Evolutionary conservation across 129 eudicot species (phyloP), one percentile per base, ranked within the genome.

Genomic region (Flaveria trinervia): DNA sequence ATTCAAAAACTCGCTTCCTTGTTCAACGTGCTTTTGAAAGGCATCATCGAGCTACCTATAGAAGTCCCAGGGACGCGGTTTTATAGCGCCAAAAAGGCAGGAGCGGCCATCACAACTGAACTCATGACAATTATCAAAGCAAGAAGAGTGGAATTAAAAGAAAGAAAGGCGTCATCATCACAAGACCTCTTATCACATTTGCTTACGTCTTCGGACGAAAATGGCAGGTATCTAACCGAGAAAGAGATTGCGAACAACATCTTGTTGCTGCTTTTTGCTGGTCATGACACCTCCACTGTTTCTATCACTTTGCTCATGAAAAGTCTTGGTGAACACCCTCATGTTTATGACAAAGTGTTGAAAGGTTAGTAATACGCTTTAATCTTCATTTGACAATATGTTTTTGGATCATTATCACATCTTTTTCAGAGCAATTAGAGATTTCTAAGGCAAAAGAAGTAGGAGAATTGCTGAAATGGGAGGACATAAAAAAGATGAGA

Each of bases 401-500:
- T 7, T 57, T 57, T 57, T 20, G 12, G 65, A 25, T 26, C 22
- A 4, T 52, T 25, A 62, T 60, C 16, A 4, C 1, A 1, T 12
- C 7, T 0, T 16, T 14, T 22, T 51, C 72, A 85, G 93, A 88
- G 56, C 88, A 83, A 67, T 55, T 60, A 45, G 90, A 86, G 22
- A 85, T 88, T 22, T 79, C 49, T 43, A 52, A 83, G 17, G 73
- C 77, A 0, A 87, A 84, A 60, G 80, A 22, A 71, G 51, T 7
- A 25, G 86, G 84, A 50, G 85, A 83, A 39, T 52, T 70, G 59
- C 67, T 85, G 17, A 46, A 78, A 26, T 85, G 92, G 90, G 83
- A 85, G 23, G 90, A 88, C 54, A 70, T 86, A 16, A 85, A 82
- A 69, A 88, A 86, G 80, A 88, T 88, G 93, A 85, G 55, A 84